Base-by-base conservation (phyloP, 768 basidiomycete species). In the Leccinum longicurvipes region DNA sequence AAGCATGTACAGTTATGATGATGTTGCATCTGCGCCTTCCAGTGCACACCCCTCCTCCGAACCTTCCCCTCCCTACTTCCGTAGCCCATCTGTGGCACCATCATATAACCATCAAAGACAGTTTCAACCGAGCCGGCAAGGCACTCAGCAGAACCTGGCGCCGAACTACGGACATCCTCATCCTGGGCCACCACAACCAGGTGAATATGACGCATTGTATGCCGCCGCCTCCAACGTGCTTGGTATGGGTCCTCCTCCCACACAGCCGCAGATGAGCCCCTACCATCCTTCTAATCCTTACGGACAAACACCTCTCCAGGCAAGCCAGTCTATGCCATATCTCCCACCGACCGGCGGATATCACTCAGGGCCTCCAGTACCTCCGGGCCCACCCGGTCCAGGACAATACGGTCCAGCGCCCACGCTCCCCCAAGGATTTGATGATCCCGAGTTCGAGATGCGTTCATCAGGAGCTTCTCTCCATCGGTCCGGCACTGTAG, bases 151-250 rank as follows among this genome's bases (percentile, higher is more conserved):
- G 54, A 61, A 36, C 44, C 47, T 61, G 51, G 48, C 17, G 31
- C 61, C 66, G 10, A 57, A 56, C 25, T 65, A 69, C 24, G 65
- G 58, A 29, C 63, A 52, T 42, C 2, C 57, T 4, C 59, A 55
- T 19, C 59, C 54, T 36, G 55, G 60, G 14, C 57, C 69, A 57
- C 63, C 74, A 10, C 72, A 59, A 49, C 67, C 70, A 15, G 70
- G 69, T 29, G 78, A 80, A 51, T 84, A 82, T 60, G 82, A 85
- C 65, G 74, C 79, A 34, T 70, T 90, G 12, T 87, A 89, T 67
- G 79, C 81, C 10, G 90, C 89, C 14, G 91, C 91, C 9, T 89
- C 90, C 9, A 83, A 87, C 67, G 86, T 91, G 9, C 78, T 93
- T 15, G 90, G 90, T 15, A 85, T 89, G 82, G 84, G 80, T 0